phyloP scores from a whole-genome alignment of 352 stramenopile genomes.

The Thraustotheca clavata region DNA sequence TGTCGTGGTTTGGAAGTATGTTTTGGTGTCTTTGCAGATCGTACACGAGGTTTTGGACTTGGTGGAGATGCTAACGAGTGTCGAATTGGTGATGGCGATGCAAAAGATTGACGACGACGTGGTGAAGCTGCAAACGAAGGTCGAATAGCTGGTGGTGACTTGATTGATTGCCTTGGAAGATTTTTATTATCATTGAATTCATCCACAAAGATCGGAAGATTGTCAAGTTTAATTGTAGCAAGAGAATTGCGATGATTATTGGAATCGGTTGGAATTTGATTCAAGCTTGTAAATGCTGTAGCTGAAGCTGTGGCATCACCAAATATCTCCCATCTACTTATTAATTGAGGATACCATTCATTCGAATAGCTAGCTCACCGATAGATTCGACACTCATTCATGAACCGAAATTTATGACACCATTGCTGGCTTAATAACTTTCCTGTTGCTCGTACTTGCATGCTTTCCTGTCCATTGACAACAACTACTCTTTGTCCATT shows the following conservation, averaged over 20 bases:
- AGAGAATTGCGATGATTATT: conserved; percentile 1
- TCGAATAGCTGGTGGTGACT: not conserved
- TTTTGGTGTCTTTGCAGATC: not conserved
- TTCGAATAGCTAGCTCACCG: not conserved
- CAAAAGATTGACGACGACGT: not conserved
- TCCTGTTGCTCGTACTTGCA: conserved; percentile 76
- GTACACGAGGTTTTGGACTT: not conserved
- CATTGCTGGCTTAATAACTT: conserved; percentile 81
- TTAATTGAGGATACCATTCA: conserved; percentile 8
- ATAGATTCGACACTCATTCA: conserved; percentile 8
- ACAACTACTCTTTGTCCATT: conserved; percentile 42
- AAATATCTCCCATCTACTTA: conserved; percentile 73
- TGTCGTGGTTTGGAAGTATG: too few relatives aligned
- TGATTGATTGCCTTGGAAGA: not conserved
- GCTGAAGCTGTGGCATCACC: conserved; percentile 72
- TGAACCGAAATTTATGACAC: conserved; percentile 61
- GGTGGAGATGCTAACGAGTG: not conserved
- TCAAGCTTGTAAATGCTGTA: conserved; percentile 59
- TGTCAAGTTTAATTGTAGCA: conserved; percentile 13
- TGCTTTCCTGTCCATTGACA: conserved; percentile 61
- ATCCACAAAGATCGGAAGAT: conserved; percentile 5
- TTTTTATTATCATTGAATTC: not conserved
- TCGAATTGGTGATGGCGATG: not conserved
- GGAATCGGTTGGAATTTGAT: not conserved
- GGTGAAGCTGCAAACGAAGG: too few relatives aligned